A percentile compares a stretch with the other conserved stretches of the same genome.
phyloP scores from a whole-genome alignment of 805 yeast species.

The Clavispora asparagi region DNA sequence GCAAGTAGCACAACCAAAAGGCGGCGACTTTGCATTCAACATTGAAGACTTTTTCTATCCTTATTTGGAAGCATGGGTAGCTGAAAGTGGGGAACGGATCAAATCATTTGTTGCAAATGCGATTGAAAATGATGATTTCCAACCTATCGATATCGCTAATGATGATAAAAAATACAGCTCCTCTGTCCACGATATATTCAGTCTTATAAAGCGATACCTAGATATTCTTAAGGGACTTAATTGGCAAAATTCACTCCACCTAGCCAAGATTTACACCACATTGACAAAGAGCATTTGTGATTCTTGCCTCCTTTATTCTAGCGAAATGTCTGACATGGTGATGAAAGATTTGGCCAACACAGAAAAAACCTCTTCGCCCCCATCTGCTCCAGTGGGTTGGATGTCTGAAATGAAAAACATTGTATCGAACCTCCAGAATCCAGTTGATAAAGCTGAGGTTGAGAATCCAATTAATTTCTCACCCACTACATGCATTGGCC shows the following conservation, averaged over 20 bases:
- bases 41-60: conserved; percentile 52
- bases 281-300: conserved; percentile 61
- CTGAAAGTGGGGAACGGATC: conserved; percentile 44
- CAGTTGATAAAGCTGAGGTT: conserved; percentile 26
- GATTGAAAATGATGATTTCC: conserved; percentile 52
- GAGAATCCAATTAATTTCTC: conserved; percentile 55
- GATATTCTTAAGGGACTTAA: conserved; percentile 51
- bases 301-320: conserved; percentile 50
- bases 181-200: conserved; percentile 65
- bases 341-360: conserved; percentile 37
- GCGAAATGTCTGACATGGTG: conserved; percentile 30
- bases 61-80: conserved; percentile 33
- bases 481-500: conserved; percentile 64
- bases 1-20: conserved; percentile 37
- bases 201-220: conserved; percentile 54
- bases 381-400: conserved; percentile 27
- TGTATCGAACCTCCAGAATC: conserved; percentile 35
- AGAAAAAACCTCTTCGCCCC: conserved; percentile 10
- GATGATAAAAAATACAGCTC: conserved; percentile 45
- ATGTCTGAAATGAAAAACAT: conserved; percentile 50
- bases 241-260: conserved; percentile 64
- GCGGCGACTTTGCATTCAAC: conserved; percentile 43
- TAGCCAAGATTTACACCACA: conserved; percentile 55
- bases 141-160: conserved; percentile 41
- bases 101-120: conserved; percentile 48